phyloP scores from a whole-genome alignment of 2,329 filamentous ascomycete species.

The Hymenoscyphus salicellus region DNA sequence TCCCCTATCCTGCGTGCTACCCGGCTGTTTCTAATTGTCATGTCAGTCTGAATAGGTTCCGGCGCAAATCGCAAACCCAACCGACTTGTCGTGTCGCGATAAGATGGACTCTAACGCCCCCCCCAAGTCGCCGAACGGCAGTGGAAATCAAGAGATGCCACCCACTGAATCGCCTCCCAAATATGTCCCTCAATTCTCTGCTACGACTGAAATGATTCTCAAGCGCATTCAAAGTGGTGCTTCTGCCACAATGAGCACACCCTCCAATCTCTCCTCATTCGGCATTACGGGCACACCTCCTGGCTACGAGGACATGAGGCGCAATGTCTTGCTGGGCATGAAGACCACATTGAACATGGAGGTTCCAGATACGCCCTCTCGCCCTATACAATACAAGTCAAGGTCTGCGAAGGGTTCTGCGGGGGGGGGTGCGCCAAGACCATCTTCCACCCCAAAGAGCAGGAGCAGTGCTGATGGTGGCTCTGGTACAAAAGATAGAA shows the following conservation, averaged over 20 bases:
- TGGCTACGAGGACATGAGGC: slow-evolving; percentile 37
- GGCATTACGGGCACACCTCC: slow-evolving; percentile 32
- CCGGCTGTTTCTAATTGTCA: slow-evolving; percentile 8
- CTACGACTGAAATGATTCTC: slow-evolving; percentile 38
- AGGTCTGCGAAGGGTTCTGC: slow-evolving; percentile 13
- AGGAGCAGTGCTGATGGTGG: slow-evolving; percentile 18
- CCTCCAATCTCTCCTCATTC: slow-evolving; percentile 28
- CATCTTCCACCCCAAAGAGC: slow-evolving; percentile 27
- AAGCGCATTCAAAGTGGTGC: slow-evolving; percentile 36
- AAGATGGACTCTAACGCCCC: slow-evolving; percentile 31
- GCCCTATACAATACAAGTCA: slow-evolving; percentile 22
- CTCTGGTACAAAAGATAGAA: slow-evolving; percentile 22
- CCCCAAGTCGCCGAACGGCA: slow-evolving; percentile 21
- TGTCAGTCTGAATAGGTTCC: slow-evolving; percentile 13
- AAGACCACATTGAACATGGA: slow-evolving; percentile 38
- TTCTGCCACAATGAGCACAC: slow-evolving; percentile 9
- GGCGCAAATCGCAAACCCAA: slow-evolving; percentile 26
- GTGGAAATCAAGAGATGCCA: slow-evolving; percentile 20
- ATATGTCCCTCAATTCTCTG: slow-evolving; percentile 38
- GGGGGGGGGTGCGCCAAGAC: slow-evolving; percentile 20
- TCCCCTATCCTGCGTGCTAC: background rate
- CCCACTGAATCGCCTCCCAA: slow-evolving; percentile 31
- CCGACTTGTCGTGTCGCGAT: slow-evolving; percentile 5
- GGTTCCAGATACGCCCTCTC: slow-evolving; percentile 29
- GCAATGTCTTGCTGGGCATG: slow-evolving; percentile 36